phyloP scores from a whole-genome alignment of 331 rosid genomes.

The Pyrus hybrid region DNA sequence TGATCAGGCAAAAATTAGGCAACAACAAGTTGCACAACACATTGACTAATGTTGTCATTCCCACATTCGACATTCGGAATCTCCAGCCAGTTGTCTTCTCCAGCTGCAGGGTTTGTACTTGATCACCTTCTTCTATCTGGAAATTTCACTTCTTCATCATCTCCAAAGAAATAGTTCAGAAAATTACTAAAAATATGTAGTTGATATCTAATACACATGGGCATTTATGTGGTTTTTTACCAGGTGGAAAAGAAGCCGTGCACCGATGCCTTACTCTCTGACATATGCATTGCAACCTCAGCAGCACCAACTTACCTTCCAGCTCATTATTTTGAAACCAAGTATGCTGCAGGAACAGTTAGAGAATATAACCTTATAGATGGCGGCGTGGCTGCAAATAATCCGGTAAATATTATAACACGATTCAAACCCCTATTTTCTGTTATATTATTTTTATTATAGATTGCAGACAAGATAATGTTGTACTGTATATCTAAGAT shows the following conservation, averaged over 20 bases:
- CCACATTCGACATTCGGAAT: conserved; percentile 39
- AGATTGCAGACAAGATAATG: too few relatives aligned
- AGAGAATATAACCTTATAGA: conserved; percentile 35
- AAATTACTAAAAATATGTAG: not conserved
- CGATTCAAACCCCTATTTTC: not conserved
- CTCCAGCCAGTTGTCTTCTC: conserved; percentile 46
- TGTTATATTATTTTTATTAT: too few relatives aligned
- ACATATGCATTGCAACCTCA: conserved; percentile 44
- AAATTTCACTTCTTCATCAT: not conserved
- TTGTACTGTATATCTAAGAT: too few relatives aligned
- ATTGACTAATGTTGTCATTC: conserved; percentile 41
- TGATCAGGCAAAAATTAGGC: conserved; percentile 28
- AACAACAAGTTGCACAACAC: conserved; percentile 27
- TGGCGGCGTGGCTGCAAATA: conserved; percentile 42
- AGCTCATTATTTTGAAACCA: conserved; percentile 34
- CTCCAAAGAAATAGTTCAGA: not conserved
- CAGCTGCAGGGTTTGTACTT: conserved; percentile 28
- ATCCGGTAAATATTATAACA: conserved; percentile 20
- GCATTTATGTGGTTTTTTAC: not conserved
- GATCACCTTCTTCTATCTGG: not conserved
- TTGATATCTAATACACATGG: not conserved
- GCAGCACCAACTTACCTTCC: conserved; percentile 46
- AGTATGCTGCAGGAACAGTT: conserved; percentile 1
- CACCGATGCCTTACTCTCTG: conserved; percentile 31
- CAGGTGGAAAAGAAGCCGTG: conserved; percentile 26